Base-by-base conservation (phyloP, 2,329 filamentous ascomycete genomes). In the Torrubiella hemipterigena region DNA sequence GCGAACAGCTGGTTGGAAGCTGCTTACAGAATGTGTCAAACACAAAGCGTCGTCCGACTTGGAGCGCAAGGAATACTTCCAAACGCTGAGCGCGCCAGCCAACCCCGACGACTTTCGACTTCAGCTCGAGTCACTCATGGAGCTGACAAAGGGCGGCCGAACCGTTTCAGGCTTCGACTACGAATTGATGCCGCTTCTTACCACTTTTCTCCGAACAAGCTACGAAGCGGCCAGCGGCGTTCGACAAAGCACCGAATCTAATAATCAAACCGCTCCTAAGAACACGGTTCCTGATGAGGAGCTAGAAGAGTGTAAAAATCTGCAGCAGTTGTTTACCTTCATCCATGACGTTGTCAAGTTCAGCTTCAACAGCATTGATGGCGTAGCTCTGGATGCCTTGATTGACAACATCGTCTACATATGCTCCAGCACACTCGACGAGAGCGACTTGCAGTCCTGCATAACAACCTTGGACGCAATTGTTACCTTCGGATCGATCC, bases 271-370 rank as follows among this genome's bases (percentile, higher is more conserved):
- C 7, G 38, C 39, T 56, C 67, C 47, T 51, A 51, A 46, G 39
- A 47, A 51, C 7, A 50, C 56, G 15, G 49, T 48, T 5, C 56
- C 58, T 4, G 63, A 58, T 17, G 73, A 77, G 44, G 75, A 80
- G 37, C n/a, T n/a, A n/a, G n/a, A n/a, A n/a, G n/a, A n/a, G n/a
- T n/a, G n/a, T n/a, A 66, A 67, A 40, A 76, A 73, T 43, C 59
- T 86, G 32, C 58, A 67, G 3, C 66, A 70, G 29, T 54, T 85
- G 3, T 84, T 85, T 45, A 54, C 60, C 10, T 81, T 77, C 41
- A 63, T 80, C 32, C 66, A 69, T 35, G 73, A 81, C 38, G 64
- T 83, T 32, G 73, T 82, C 56, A 84, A 82, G 48, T 86, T 82
- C 60, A 83, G 78, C 48, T 80, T 76, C 50, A 79, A 77, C 41